Conservation (phyloP, 208 protist genomes). For the Leishmania braziliensis region DNA sequence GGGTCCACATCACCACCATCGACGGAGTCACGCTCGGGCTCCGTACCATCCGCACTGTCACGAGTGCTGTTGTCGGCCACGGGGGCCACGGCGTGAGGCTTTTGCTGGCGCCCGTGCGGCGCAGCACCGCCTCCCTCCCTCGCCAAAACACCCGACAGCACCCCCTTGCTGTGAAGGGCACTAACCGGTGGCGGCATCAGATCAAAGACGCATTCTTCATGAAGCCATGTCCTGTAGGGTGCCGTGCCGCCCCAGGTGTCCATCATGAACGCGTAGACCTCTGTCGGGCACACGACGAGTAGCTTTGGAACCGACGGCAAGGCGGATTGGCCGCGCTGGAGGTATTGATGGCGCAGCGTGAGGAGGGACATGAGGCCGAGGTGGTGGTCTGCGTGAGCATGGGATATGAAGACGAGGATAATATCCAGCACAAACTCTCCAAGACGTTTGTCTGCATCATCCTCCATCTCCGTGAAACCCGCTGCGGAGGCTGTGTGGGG, state of each 20-base stretch:
- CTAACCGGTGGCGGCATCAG: background rate
- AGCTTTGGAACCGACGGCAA: constrained; percentile 15
- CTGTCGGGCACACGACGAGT: constrained; percentile 71
- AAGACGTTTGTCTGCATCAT: constrained; percentile 15
- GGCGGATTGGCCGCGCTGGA: background rate
- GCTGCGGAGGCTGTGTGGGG: too few species aligned
- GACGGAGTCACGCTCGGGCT: background rate
- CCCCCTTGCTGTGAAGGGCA: background rate
- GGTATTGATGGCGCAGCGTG: constrained; percentile 51
- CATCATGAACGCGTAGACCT: constrained; percentile 72
- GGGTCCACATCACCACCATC: background rate
- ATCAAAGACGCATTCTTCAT: constrained; percentile 62
- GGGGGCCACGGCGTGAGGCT: background rate
- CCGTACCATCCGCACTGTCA: background rate
- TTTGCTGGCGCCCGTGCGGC: background rate
- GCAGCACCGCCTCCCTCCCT: background rate
- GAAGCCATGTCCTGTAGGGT: constrained; percentile 52
- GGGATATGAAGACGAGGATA: constrained; percentile 84
- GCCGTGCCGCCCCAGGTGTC: constrained; percentile 46
- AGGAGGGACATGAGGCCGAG: constrained; percentile 79
- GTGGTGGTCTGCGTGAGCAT: constrained; percentile 91
- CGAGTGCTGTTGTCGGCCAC: background rate
- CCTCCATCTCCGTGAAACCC: background rate
- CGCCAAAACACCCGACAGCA: background rate
- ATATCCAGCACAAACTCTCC: constrained; percentile 51